phyloP scores from a whole-genome alignment of 2,329 filamentous ascomycete genomes.

The Ophiostoma populinum region DNA sequence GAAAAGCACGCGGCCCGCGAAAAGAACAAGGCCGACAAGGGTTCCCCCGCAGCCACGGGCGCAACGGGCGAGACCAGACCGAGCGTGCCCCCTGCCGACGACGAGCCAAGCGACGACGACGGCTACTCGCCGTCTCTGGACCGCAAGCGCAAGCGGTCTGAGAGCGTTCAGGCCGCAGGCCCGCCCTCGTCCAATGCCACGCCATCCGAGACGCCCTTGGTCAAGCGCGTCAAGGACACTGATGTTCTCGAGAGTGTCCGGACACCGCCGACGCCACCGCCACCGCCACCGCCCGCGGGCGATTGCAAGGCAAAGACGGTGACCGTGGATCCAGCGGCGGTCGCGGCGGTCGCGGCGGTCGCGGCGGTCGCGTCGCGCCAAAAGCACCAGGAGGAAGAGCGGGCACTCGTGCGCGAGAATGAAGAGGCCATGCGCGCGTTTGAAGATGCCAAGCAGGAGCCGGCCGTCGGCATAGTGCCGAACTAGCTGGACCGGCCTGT shows the following conservation, averaged over 20 bases:
- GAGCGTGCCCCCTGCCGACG: slow-evolving; percentile 20
- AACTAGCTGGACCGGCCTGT: too few species aligned
- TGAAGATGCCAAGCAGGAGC: slow-evolving; percentile 9
- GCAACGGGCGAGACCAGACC: neutral
- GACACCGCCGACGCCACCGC: slow-evolving; percentile 30
- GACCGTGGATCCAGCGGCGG: too few species aligned
- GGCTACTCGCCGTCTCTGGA: slow-evolving; percentile 21
- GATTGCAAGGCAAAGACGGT: too few species aligned
- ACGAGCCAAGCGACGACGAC: slow-evolving; percentile 19
- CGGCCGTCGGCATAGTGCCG: too few species aligned
- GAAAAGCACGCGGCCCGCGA: slow-evolving; percentile 55
- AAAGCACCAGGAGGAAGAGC: slow-evolving; percentile 23
- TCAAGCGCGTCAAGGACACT: slow-evolving; percentile 34
- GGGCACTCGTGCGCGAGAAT: slow-evolving; percentile 21
- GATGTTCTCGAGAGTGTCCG: slow-evolving; percentile 14
- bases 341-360: too few species aligned
- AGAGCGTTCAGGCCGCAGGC: slow-evolving; percentile 15
- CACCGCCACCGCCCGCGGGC: slow-evolving; percentile 18
- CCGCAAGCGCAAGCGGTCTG: slow-evolving; percentile 48
- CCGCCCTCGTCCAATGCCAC: slow-evolving; percentile 26
- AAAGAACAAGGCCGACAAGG: slow-evolving; percentile 36
- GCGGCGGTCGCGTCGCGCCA: slow-evolving; percentile 20
- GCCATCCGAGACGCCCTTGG: slow-evolving; percentile 35
- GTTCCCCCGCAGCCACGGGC: neutral
- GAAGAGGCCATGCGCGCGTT: slow-evolving; percentile 22